phyloP scores from a whole-genome alignment of 257 asterid genomes.

The Petrea volubilis region DNA sequence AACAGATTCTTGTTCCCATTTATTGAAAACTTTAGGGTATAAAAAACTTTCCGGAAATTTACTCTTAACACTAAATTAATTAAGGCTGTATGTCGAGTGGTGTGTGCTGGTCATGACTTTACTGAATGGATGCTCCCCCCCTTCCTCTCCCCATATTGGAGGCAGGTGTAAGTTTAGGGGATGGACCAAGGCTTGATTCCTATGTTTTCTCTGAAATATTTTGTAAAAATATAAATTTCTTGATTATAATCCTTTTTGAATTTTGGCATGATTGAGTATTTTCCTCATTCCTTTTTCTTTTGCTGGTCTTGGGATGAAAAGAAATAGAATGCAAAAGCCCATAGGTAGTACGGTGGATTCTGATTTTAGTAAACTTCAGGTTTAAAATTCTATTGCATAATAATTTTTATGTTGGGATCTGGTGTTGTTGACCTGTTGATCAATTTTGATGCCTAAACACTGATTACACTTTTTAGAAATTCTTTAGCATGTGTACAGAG shows the following conservation, averaged over 20 bases:
- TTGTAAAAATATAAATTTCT: background rate
- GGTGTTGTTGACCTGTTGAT: background rate
- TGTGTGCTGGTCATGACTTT: conserved; percentile 4
- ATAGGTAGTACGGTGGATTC: background rate
- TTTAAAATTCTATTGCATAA: background rate
- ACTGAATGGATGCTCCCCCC: background rate
- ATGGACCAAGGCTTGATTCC: background rate
- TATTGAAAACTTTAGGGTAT: background rate
- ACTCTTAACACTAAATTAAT: background rate
- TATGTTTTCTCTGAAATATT: background rate
- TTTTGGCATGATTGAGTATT: background rate
- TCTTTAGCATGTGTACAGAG: background rate
- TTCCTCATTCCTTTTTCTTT: background rate
- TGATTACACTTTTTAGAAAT: background rate
- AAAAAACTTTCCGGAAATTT: background rate
- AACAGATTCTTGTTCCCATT: conserved; percentile 1
- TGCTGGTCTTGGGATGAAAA: background rate
- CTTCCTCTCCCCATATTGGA: background rate
- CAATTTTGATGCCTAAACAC: background rate
- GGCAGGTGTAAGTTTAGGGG: background rate
- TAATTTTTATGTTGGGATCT: conserved; percentile 5
- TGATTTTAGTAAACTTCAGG: background rate
- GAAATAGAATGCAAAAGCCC: background rate
- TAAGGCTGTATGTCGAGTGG: background rate
- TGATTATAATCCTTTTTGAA: background rate